A percentile compares a stretch with the other conserved stretches of the same genome.
phyloP scores from a whole-genome alignment of 225 moss, liverwort and hornwort species.

The Physcomitrium patens region DNA sequence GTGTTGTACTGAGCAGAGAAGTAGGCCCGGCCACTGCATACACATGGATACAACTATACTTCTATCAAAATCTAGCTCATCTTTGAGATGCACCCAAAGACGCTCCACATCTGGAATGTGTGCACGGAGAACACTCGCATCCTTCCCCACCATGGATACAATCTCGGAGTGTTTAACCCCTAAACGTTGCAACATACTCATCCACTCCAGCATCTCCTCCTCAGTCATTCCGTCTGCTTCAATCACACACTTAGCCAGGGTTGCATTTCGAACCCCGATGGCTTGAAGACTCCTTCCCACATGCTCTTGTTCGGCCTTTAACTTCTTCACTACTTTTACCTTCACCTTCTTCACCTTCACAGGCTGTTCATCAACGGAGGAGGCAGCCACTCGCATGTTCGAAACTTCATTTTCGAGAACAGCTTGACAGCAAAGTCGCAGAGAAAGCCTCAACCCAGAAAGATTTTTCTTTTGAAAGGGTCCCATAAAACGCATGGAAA shows the following conservation, averaged over 20 bases:
- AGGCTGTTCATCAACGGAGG: slow-evolving; percentile 22
- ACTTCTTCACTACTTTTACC: slow-evolving; percentile 34
- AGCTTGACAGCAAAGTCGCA: slow-evolving; percentile 48
- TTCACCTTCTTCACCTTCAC: slow-evolving; percentile 34
- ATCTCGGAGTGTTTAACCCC: slow-evolving; percentile 50
- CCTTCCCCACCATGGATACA: slow-evolving; percentile 55
- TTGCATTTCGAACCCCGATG: slow-evolving; percentile 53
- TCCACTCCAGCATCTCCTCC: slow-evolving; percentile 61
- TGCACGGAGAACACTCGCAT: slow-evolving; percentile 52
- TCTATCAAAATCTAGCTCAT: slow-evolving; percentile 44
- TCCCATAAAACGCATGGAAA: slow-evolving; percentile 38
- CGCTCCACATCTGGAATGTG: slow-evolving; percentile 56
- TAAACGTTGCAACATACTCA: slow-evolving; percentile 54
- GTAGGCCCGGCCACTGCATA: slow-evolving; percentile 54
- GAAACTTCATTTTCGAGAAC: slow-evolving; percentile 38
- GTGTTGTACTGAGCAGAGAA: slow-evolving; percentile 52
- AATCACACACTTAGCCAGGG: slow-evolving; percentile 50
- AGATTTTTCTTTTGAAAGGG: slow-evolving; percentile 39
- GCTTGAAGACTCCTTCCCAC: slow-evolving; percentile 60
- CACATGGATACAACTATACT: slow-evolving; percentile 55
- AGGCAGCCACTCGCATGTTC: slow-evolving; percentile 36
- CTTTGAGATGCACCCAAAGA: slow-evolving; percentile 40
- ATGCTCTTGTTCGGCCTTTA: slow-evolving; percentile 36
- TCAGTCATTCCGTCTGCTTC: slow-evolving; percentile 60
- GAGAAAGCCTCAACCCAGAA: slow-evolving; percentile 42